These are phyloP conservation scores for Emmonsia crescens DNA, from an alignment of 2,329 filamentous ascomycete species.

Conservation along the genomic window DNA sequence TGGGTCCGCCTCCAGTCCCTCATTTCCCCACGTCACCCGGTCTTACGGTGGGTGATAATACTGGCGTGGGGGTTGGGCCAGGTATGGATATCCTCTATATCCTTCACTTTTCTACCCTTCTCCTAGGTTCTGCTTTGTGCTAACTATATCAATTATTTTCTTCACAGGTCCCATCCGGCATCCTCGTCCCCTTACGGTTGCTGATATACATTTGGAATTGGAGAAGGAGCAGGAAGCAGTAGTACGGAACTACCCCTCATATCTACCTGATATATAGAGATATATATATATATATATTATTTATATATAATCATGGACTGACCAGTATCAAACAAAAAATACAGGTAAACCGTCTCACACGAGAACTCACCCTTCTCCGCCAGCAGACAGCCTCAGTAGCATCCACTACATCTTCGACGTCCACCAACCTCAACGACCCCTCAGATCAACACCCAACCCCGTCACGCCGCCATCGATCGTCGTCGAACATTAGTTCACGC, in stretches of 20 bases:
- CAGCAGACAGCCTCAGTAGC: constrained; percentile 53
- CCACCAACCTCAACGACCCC: constrained; percentile 40
- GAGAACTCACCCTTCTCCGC: constrained; percentile 77
- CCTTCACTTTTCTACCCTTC: not conserved
- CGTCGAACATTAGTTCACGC: constrained; percentile 42
- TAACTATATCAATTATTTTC: constrained; percentile 18
- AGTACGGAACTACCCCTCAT: constrained; percentile 40
- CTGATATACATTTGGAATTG: constrained; percentile 77
- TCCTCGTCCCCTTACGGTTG: constrained; percentile 74
- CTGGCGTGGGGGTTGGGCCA: constrained; percentile 28
- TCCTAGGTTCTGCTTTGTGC: not conserved
- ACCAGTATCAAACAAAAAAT: constrained; percentile 2
- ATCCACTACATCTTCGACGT: constrained; percentile 49
- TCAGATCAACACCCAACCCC: constrained; percentile 39
- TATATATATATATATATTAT: too few species aligned
- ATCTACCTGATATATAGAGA: too few species aligned
- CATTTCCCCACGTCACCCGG: constrained; percentile 21
- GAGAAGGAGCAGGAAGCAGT: constrained; percentile 95
- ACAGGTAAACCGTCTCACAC: constrained; percentile 86
- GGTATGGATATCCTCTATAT: constrained; percentile 21
- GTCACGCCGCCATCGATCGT: constrained; percentile 47
- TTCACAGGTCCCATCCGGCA: constrained; percentile 63
- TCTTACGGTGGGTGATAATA: constrained; percentile 22
- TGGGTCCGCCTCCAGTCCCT: constrained; percentile 32
- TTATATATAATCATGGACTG: not conserved